These are phyloP conservation scores for Cylindrodendrum hubeiense DNA, from an alignment of 2,329 filamentous ascomycete genomes.

Conservation along the genomic window DNA sequence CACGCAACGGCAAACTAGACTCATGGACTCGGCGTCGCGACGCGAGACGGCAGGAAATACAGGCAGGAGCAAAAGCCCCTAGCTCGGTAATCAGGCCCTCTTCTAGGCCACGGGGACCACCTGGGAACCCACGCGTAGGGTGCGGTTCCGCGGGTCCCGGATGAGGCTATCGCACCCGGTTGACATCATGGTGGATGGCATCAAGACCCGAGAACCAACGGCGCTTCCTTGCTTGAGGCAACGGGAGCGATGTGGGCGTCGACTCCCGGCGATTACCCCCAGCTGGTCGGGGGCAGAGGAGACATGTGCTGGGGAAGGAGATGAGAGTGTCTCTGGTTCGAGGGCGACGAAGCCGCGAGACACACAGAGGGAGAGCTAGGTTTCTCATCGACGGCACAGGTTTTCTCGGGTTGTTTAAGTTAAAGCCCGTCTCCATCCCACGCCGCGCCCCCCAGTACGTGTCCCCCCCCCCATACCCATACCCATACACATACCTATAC, in stretches of 20 bases:
- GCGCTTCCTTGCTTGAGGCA: not conserved
- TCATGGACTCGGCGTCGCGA: not conserved
- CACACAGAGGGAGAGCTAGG: constrained; percentile 1
- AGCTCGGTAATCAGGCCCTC: constrained; percentile 5
- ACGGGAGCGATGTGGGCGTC: constrained; percentile 4
- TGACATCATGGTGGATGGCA: constrained; percentile 34
- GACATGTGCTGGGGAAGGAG: constrained; percentile 25
- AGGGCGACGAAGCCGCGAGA: not conserved
- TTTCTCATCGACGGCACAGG: not conserved
- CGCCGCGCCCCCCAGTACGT: not conserved
- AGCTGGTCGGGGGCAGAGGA: constrained; percentile 13
- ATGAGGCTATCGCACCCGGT: constrained; percentile 12
- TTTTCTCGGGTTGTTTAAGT: constrained; percentile 7
- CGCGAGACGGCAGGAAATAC: not conserved
- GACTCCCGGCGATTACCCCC: not conserved
- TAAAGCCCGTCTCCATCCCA: constrained; percentile 20
- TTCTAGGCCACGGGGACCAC: constrained; percentile 9
- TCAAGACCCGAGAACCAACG: not conserved
- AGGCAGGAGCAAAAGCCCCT: not conserved
- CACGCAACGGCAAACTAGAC: not conserved
- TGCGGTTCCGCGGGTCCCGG: constrained; percentile 39
- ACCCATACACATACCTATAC: not conserved
- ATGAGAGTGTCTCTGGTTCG: constrained; percentile 27
- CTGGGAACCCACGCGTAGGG: constrained; percentile 17
- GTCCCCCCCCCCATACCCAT: constrained; percentile 4